Evolutionary conservation across 2,329 filamentous ascomycete genomes (phyloP), one percentile per base, ranked within the genome.

Genomic region (Thelonectria blattea): DNA sequence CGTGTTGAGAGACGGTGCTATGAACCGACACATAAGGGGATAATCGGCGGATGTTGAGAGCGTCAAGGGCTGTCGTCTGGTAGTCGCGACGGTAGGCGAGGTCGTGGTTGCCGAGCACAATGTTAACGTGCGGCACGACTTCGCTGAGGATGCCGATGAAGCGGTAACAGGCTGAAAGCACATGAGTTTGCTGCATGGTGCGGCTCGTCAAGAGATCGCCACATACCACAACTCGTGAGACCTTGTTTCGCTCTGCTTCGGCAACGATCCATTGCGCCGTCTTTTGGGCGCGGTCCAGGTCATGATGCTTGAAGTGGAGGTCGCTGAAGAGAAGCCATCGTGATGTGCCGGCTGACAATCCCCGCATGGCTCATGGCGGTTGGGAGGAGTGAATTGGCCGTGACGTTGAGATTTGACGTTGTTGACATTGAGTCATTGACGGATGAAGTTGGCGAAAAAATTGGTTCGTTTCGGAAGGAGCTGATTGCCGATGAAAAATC

Each of bases 21-120:
- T 69, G 65, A 0, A 68, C 5, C 3, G 62, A 66, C 0, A 69
- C 37, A 18, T 62, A 61, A 0, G 61, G 66, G 18, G 62, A 54
- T 5, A 68, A 45, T 24, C 58, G 63, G 7, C 43, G 54, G 11
- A 69, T 62, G 9, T 66, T 64, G 12, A 70, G 47, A 7, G 55
- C 64, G 0, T 67, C 43, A 1, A 70, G 65, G 0, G 68, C 68
- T 0, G 65, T 70, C 1, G 63, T 70, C 45, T 67, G 47, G 46
- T 70, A 68, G 39, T 70, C 67, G 14, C 65, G 67, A 52, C 65
- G 63, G 22, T 70, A 69, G 27, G 66, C 58, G 18, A 70, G 67
- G 3, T 70, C 63, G 55, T 70, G 68, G 34, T 70, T 70, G 11
- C 68, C 68, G 9, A 70, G 66, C 6, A 70, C 0, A 45, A 70